A percentile compares a stretch with the other conserved stretches of the same genome.
Conservation (phyloP, 345 rosid species). For the Angophora floribunda region DNA sequence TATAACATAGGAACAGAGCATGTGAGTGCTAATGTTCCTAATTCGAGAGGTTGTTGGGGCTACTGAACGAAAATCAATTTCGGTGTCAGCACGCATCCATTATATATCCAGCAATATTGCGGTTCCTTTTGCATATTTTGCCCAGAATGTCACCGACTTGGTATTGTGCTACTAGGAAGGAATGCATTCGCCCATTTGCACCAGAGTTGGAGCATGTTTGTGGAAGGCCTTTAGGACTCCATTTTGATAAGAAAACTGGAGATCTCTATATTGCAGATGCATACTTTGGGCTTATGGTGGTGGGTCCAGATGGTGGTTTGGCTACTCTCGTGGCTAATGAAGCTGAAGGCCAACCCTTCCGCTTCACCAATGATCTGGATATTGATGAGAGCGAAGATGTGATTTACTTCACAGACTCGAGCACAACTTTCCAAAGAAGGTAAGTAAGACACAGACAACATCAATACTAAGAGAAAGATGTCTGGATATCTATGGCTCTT, state of each 20-base stretch:
- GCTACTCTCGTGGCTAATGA: constrained; percentile 40
- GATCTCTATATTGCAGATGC: constrained; percentile 81
- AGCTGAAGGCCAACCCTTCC: constrained; percentile 47
- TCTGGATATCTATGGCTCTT: background rate
- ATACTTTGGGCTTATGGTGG: constrained; percentile 52
- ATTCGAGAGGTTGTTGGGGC: background rate
- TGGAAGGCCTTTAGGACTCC: constrained; percentile 72
- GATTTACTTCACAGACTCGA: constrained; percentile 66
- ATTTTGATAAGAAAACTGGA: constrained; percentile 52
- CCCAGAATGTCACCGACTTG: background rate
- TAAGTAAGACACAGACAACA: background rate
- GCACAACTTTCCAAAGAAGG: constrained; percentile 61
- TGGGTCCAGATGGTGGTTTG: constrained; percentile 60
- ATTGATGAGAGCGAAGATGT: constrained; percentile 45
- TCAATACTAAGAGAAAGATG: background rate
- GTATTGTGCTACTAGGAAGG: constrained; percentile 21
- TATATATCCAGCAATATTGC: background rate
- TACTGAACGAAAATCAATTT: background rate
- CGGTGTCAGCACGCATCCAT: background rate
- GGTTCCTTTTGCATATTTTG: background rate
- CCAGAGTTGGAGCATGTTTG: constrained; percentile 63
- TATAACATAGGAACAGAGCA: background rate
- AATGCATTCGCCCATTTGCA: constrained; percentile 50
- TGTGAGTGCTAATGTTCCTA: background rate
- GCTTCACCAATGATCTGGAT: constrained; percentile 68